Base-by-base conservation (phyloP, 257 asterid genomes). In the Capsicum pubescens region DNA sequence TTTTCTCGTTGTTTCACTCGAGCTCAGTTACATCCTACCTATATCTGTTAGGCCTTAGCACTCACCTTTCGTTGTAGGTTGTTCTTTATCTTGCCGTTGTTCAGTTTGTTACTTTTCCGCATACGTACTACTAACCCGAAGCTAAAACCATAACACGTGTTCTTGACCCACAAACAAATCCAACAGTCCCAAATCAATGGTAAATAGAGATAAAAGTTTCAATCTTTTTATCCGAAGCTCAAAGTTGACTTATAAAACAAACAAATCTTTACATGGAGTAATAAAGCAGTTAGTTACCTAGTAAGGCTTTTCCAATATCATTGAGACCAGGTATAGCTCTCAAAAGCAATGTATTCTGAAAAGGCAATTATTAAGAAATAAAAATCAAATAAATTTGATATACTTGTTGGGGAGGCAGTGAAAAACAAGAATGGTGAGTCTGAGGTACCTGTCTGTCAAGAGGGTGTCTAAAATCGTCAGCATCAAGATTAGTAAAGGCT, bases 401-500 rank as follows among this genome's bases (percentile, higher is more conserved):
- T 26, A 26, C 2, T 26, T 26, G 32, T 26, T 26, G 32, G 32
- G 32, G 32, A 26, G 32, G 32, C 32, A 66, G 44, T 12, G 7
- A 8, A 8, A 50, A 50, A 50, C 55, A 50, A 6, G 19, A 80
- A 50, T 79, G 44, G 2, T 39, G 44, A 39, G 44, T 26, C 1
- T 26, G 32, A 26, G 32, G 44, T 39, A 94, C 99, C 90, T 96
- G 99, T 91, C 91, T 93, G 90, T 94, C 99, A 58, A 96, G 95
- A 82, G 99, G 99, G 70, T 96, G 99, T 4, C 98, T 91, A 83
- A 96, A 85, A 84, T 96, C 99, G 88, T 96, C 99, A 1, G 98
- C 99, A 81, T 96, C 98, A 6, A 96, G 91, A 85, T 93, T 89
- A 77, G 92, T 94, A 87, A 85, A 80, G 72, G 96, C 90, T 86